phyloP scores from a whole-genome alignment of 345 rosid genomes.

The Acer campestre region DNA sequence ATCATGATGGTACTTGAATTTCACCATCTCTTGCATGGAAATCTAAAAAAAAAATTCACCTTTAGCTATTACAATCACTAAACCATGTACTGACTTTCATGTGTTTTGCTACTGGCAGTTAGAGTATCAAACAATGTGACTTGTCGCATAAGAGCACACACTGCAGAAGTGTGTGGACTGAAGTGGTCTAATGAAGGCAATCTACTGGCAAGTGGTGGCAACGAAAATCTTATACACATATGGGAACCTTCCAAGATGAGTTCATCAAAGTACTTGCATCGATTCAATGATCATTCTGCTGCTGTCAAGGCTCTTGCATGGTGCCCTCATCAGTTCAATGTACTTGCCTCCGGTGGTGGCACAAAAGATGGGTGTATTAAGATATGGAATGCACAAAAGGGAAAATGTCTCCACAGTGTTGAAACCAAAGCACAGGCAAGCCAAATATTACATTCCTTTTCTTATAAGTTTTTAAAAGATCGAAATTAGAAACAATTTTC shows the following conservation, averaged over 20 bases:
- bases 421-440: slow-evolving; percentile 54
- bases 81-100: background rate
- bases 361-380: slow-evolving; percentile 48
- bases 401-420: slow-evolving; percentile 34
- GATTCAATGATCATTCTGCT: slow-evolving; percentile 39
- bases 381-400: slow-evolving; percentile 45
- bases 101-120: slow-evolving; percentile 25
- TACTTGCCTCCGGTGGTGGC: slow-evolving; percentile 68
- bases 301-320: slow-evolving; percentile 67
- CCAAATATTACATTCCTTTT: background rate
- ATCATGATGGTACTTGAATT: slow-evolving; percentile 44
- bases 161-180: slow-evolving; percentile 49
- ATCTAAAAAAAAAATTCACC: too few relatives aligned
- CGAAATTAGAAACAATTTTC: background rate
- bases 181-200: slow-evolving; percentile 51
- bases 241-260: slow-evolving; percentile 56
- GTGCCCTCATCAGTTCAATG: slow-evolving; percentile 52
- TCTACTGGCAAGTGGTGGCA: slow-evolving; percentile 64
- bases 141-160: slow-evolving; percentile 37
- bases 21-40: too few relatives aligned
- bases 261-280: slow-evolving; percentile 43
- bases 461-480: background rate
- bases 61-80: too few relatives aligned
- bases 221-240: slow-evolving; percentile 45
- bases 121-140: slow-evolving; percentile 34